Evolutionary conservation across 176 grass and related monocot species (phyloP).

Genomic region (Eragrostis curvula): DNA sequence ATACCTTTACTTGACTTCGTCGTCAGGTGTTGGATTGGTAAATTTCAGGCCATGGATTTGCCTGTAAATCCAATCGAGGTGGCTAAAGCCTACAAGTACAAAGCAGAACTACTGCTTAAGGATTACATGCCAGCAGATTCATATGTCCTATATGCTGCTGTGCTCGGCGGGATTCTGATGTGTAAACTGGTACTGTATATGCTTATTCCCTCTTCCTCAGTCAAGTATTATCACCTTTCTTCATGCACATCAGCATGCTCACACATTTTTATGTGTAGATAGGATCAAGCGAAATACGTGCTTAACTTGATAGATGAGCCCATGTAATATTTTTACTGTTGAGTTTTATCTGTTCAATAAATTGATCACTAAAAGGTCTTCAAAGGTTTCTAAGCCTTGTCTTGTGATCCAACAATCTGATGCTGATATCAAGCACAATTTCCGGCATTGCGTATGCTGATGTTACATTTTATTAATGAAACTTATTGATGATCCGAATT

Average conservation of each 20-base stretch:
- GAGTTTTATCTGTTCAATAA: not conserved
- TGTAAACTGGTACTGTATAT: conserved; percentile 79
- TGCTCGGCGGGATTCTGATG: conserved; percentile 76
- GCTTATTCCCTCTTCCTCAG: conserved; percentile 1
- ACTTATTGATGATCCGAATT: not conserved
- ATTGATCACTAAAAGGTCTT: not conserved
- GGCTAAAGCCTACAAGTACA: conserved; percentile 64
- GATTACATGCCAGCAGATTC: conserved; percentile 84
- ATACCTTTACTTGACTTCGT: conserved; percentile 8
- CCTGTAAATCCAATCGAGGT: conserved; percentile 46
- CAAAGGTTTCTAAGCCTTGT: not conserved
- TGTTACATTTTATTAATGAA: not conserved
- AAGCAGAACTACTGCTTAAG: conserved; percentile 69
- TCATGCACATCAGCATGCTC: not conserved
- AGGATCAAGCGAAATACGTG: not conserved
- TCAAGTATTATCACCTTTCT: conserved; percentile 5
- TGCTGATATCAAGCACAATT: not conserved
- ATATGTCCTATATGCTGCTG: conserved; percentile 65
- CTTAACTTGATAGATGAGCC: not conserved
- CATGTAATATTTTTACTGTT: conserved; percentile 2
- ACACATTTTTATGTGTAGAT: not conserved
- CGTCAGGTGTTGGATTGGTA: conserved; percentile 18
- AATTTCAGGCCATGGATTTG: conserved; percentile 34
- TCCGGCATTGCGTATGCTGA: conserved; percentile 2
- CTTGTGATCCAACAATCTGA: not conserved